Percentiles rank a stretch among this genome's conserved stretches.
Evolutionary conservation across 352 stramenopile genomes (phyloP).

Genomic region (Phytophthora kernoviae): DNA sequence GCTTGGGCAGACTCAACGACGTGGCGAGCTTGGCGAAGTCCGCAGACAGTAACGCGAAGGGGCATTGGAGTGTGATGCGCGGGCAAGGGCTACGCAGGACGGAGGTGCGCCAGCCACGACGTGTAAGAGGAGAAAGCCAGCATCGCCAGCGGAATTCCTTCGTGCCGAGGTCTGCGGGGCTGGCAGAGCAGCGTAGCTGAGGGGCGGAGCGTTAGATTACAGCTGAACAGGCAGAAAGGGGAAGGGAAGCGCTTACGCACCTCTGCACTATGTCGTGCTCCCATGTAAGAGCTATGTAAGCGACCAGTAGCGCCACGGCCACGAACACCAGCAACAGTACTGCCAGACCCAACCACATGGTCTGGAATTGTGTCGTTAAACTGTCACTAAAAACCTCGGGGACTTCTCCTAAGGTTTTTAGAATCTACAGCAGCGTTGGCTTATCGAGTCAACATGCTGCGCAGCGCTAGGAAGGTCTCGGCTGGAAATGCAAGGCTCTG

Average conservation of each 20-base stretch:
- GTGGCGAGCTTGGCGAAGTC: constrained; percentile 87
- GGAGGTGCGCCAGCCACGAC: constrained; percentile 53
- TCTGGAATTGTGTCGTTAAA: not conserved
- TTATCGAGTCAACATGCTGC: too few relatives aligned
- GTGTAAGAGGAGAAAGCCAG: constrained; percentile 64
- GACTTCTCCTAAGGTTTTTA: not conserved
- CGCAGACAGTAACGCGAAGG: constrained; percentile 66
- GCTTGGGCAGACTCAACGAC: constrained; percentile 66
- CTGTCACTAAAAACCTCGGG: not conserved
- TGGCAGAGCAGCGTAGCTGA: constrained; percentile 62
- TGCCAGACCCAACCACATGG: constrained; percentile 32
- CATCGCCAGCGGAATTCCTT: constrained; percentile 83
- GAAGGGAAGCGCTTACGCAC: constrained; percentile 26
- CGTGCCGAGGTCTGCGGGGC: constrained; percentile 76
- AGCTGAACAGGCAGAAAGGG: not conserved
- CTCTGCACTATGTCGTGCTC: constrained; percentile 74
- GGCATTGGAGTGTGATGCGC: constrained; percentile 76
- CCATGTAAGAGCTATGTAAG: constrained; percentile 77
- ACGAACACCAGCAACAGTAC: constrained; percentile 54
- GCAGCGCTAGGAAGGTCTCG: too few relatives aligned
- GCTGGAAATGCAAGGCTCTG: too few relatives aligned
- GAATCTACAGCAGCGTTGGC: too few relatives aligned
- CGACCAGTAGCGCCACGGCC: constrained; percentile 60
- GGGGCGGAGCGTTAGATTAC: not conserved
- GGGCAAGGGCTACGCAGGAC: constrained; percentile 68